phyloP scores from a whole-genome alignment of 768 basidiomycete species.

The Gyrodon lividus region DNA sequence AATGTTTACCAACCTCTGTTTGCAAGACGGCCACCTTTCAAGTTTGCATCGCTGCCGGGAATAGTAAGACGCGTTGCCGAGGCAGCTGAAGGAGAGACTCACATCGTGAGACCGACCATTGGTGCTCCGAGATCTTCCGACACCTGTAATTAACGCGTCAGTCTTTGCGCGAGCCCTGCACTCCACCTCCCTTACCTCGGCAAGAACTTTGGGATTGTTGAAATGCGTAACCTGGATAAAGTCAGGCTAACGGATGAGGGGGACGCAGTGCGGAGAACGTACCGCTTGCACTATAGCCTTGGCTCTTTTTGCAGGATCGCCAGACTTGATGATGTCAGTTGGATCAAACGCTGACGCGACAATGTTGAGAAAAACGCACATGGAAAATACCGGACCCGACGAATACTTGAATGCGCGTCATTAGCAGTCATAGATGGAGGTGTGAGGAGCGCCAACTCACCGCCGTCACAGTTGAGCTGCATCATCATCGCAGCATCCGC shows the following conservation, averaged over 20 bases:
- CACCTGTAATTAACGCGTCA: slow-evolving; percentile 39
- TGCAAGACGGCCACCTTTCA: slow-evolving; percentile 72
- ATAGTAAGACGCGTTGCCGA: slow-evolving; percentile 6
- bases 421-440: neutral
- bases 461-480: slow-evolving; percentile 96
- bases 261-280: slow-evolving; percentile 17
- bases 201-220: slow-evolving; percentile 90
- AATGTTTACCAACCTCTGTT: slow-evolving; percentile 59
- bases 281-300: slow-evolving; percentile 96
- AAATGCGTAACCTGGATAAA: slow-evolving; percentile 78
- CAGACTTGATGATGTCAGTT: slow-evolving; percentile 52
- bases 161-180: neutral
- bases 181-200: slow-evolving; percentile 55
- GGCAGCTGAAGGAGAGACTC: slow-evolving; percentile 28
- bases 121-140: slow-evolving; percentile 83
- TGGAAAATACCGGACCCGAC: slow-evolving; percentile 98
- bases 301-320: slow-evolving; percentile 91
- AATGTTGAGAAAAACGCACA: slow-evolving; percentile 43
- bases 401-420: slow-evolving; percentile 60
- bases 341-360: neutral
- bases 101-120: slow-evolving; percentile 96
- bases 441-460: slow-evolving; percentile 43
- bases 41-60: slow-evolving; percentile 50
- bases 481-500: slow-evolving; percentile 99
- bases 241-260: slow-evolving; percentile 5